Evolutionary conservation across 2,329 filamentous ascomycete species (phyloP), one percentile per base, ranked within the genome.

Genomic region (Ceratocystis harringtonii): DNA sequence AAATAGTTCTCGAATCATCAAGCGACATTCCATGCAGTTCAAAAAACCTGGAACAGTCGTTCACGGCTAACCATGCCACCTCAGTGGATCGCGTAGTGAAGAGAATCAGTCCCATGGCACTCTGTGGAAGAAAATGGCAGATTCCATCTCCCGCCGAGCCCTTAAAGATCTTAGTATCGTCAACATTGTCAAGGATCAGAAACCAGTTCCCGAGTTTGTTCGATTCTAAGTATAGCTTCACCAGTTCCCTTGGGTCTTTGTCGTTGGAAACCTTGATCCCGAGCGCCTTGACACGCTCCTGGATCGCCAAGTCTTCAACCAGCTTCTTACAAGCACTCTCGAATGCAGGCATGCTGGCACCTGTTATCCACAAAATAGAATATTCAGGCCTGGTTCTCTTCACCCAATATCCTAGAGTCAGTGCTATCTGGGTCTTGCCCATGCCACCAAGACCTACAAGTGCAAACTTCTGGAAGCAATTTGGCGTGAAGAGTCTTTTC

Each of bases 41-140:
- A 36, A 36, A 0, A 36, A 36, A 36, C 0, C 1, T 36, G 32
- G 32, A 36, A 36, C 2, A 8, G 32, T 36, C 2, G 2, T 36
- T 36, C 32, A 36, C 8, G 8, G 50, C n/a, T 0, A 12, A 15
- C 10, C 22, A n/a, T 1, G n/a, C 50, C 22, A 55, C 48, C 36
- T 67, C 2, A 3, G 17, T 10, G 41, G 50, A 61, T 30, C 63
- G 65, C 2, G 61, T 68, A 15, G 43, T 68, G 19, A 68, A 32
- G 0, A 68, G 55, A 17, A 65, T 62, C 17, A 19, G 61, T n/a
- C 67, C 65, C 1, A 66, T 64, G 2, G 50, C 10, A 19, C 65
- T 69, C 0, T 61, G 61, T 0, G 74, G 76, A 5, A 78, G 68
- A 68, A 72, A 72, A 3, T 72, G 64, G 0, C 17, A n/a, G 10